phyloP scores from a whole-genome alignment of 345 rosid species.

The Chamaenerion angustifolium region DNA sequence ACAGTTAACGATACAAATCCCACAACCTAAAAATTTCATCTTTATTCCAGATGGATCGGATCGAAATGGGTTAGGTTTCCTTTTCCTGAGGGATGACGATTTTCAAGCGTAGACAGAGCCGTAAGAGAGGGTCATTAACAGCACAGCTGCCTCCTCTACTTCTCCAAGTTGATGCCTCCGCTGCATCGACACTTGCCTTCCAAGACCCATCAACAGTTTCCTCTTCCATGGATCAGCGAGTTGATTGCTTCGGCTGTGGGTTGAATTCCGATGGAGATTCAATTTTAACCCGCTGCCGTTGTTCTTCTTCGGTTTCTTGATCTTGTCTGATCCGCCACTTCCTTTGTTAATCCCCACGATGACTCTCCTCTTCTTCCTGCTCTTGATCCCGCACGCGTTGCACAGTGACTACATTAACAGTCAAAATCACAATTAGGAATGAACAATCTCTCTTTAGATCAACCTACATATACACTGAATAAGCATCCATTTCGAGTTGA shows the following conservation, averaged over 20 bases:
- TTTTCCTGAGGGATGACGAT: no score
- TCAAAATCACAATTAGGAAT: neutral
- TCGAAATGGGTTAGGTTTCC: no score
- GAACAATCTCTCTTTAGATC: no score
- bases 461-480: no score
- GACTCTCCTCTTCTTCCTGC: constrained; percentile 6
- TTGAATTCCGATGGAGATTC: no score
- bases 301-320: constrained; percentile 2
- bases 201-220: neutral
- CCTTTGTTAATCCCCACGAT: neutral
- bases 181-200: constrained; percentile 1
- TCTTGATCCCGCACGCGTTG: constrained; percentile 5
- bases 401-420: constrained; percentile 1
- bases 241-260: neutral
- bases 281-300: neutral
- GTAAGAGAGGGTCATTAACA: constrained; percentile 38
- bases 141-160: constrained; percentile 39
- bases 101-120: constrained; percentile 25
- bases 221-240: constrained; percentile 1
- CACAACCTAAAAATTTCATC: no score
- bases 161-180: constrained; percentile 11
- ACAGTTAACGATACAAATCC: no score
- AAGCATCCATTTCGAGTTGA: no score
- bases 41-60: no score
- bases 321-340: neutral